These are phyloP conservation scores for Ganoderma meredithae DNA, from an alignment of 1,284 basidiomycete genomes.

Conservation along the genomic window DNA sequence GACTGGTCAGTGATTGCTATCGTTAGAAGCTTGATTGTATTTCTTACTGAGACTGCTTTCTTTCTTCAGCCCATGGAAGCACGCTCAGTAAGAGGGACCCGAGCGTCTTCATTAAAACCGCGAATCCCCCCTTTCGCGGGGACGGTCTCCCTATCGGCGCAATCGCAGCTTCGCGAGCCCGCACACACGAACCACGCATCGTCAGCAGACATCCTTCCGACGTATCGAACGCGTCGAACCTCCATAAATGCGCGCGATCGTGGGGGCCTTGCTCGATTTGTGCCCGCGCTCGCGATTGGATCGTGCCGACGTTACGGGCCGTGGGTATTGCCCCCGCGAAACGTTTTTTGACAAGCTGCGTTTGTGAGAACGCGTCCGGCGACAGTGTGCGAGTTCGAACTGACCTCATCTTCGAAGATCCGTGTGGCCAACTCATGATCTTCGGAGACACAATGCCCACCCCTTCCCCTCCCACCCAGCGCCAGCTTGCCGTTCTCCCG, in stretches of 20 bases:
- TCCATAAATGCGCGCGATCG: constrained; percentile 1
- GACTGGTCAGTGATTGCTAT: constrained; percentile 15
- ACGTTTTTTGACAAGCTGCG: constrained; percentile 17
- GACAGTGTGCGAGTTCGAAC: constrained; percentile 10
- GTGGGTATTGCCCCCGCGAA: constrained; percentile 15
- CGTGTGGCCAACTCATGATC: constrained; percentile 15
- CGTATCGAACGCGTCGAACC: neutral
- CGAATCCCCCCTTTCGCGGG: constrained; percentile 11
- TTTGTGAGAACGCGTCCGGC: constrained; percentile 16
- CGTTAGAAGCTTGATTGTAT: constrained; percentile 1
- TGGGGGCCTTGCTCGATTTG: neutral
- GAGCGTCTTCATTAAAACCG: constrained; percentile 3
- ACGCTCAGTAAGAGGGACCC: neutral
- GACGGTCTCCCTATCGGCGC: constrained; percentile 20
- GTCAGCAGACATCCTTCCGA: constrained; percentile 11
- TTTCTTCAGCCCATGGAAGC: constrained; percentile 12
- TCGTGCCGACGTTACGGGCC: constrained; percentile 14
- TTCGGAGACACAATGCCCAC: constrained; percentile 15
- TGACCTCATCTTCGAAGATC: constrained; percentile 21
- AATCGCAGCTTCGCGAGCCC: constrained; percentile 17
- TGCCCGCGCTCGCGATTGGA: neutral
- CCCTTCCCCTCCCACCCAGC: constrained; percentile 8
- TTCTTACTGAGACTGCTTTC: constrained; percentile 8
- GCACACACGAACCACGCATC: constrained; percentile 5
- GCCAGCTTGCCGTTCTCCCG: constrained; percentile 1